Base-by-base conservation (phyloP, 2,329 filamentous ascomycete genomes). In the Didymosphaeria variabile region DNA sequence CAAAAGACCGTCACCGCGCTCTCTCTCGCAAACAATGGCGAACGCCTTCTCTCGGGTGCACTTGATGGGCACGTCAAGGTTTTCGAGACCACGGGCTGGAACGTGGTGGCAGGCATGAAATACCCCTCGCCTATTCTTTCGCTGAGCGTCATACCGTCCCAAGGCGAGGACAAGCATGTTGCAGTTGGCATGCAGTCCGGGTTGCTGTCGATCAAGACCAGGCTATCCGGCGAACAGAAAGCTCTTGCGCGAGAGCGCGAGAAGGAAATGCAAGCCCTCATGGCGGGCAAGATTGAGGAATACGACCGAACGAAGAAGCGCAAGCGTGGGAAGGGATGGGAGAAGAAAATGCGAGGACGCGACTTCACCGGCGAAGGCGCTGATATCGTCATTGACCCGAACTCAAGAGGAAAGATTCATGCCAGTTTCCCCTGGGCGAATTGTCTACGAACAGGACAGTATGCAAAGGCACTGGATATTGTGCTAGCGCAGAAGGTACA, bases 51-150 rank as follows among this genome's bases (percentile, higher is more conserved):
- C 57, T 94, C 90, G 66, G 95, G 93, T 79, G 93, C 90, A 21
- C 85, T 99, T 49, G 95, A 99, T 77, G 96, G 95, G 10, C 95
- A 98, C 79, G 90, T 98, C 81, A 99, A 99, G 81, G 88, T 99
- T 42, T 98, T 97, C 72, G 94, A 98, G 80, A 97, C 94, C 1
- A 90, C 89, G 0, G 90, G 88, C 54, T 99, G 95, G 95, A 97
- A 97, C 75, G 92, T 98, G 8, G 94, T 98, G n/a, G 91, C 92
- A 42, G 94, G 92, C 55, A 88, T 91, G 62, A 99, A 98, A 80
- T 99, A 98, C 79, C 90, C 93, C 5, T 91, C 93, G 1, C 95
- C 95, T 1, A 91, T 99, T 60, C 87, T 99, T 13, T 91, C 93
- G 10, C 86, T 98, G 61, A 87, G 86, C 61, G 90, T 97, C 46